Conservation (phyloP, 768 basidiomycete species). For the Phylloporus arenicola region DNA sequence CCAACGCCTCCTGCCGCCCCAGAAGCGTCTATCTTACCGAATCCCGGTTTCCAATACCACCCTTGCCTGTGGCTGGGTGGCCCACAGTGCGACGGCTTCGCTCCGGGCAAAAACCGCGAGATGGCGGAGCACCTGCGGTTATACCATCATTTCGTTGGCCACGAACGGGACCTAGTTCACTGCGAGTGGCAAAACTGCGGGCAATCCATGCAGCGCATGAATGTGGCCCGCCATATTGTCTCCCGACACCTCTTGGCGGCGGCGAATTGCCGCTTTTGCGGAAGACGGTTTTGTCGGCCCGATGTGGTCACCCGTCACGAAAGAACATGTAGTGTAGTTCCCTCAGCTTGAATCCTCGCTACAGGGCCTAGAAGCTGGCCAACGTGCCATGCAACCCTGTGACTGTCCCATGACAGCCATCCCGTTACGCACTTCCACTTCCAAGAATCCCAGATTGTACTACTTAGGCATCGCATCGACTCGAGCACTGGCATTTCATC, state of each 20-base stretch:
- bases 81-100: slow-evolving; percentile 18
- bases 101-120: slow-evolving; percentile 27
- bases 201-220: slow-evolving; percentile 26
- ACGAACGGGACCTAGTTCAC: slow-evolving; percentile 21
- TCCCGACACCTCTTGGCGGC: slow-evolving; percentile 24
- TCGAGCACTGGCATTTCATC: slow-evolving; percentile 4
- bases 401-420: background rate
- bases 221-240: slow-evolving; percentile 26
- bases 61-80: slow-evolving; percentile 22
- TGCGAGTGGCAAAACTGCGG: slow-evolving; percentile 24
- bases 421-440: slow-evolving; percentile 3
- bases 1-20: slow-evolving; percentile 12
- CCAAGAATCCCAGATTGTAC: slow-evolving; percentile 1
- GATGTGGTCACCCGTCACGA: slow-evolving; percentile 27
- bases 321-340: slow-evolving; percentile 12
- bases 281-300: slow-evolving; percentile 21
- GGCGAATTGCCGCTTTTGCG: slow-evolving; percentile 21
- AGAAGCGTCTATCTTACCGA: background rate
- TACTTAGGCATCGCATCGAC: slow-evolving; percentile 6
- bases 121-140: slow-evolving; percentile 25
- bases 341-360: background rate
- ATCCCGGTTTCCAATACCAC: slow-evolving; percentile 7
- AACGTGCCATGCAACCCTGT: background rate
- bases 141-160: slow-evolving; percentile 20
- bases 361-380: slow-evolving; percentile 1